Evolutionary conservation across 352 stramenopile genomes (phyloP).

Genomic region (Phytopythium ostracodes): DNA sequence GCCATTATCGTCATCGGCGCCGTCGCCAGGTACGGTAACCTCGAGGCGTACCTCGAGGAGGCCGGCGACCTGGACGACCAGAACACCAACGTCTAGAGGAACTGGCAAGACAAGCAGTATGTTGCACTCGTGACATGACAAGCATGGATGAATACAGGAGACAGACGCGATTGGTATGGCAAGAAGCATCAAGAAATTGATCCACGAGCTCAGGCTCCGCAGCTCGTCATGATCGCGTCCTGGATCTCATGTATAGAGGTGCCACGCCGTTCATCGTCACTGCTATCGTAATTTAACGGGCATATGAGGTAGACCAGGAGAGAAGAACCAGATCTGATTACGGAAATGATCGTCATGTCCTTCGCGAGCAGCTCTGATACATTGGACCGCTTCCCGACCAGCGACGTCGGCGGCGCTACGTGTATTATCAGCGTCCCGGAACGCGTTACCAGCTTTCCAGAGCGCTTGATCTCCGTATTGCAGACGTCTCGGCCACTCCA

Average conservation of each 20-base stretch:
- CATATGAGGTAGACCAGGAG: background rate
- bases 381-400: background rate
- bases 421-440: background rate
- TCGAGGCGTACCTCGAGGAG: constrained; percentile 53
- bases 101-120: no score
- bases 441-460: background rate
- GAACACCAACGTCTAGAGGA: constrained; percentile 24
- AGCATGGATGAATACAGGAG: background rate
- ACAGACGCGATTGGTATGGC: background rate
- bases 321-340: constrained; percentile 6
- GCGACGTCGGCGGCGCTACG: background rate
- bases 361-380: background rate
- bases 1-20: constrained; percentile 64
- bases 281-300: background rate
- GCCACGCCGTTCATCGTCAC: constrained; percentile 1
- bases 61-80: constrained; percentile 24
- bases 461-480: background rate
- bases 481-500: background rate
- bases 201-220: background rate
- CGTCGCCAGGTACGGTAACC: constrained; percentile 53
- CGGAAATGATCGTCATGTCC: background rate
- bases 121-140: no score
- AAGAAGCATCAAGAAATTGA: background rate
- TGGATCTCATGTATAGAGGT: background rate
- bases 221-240: background rate